Base-by-base conservation (phyloP, 2,329 filamentous ascomycete species). In the Teratosphaeria zuluensis region DNA sequence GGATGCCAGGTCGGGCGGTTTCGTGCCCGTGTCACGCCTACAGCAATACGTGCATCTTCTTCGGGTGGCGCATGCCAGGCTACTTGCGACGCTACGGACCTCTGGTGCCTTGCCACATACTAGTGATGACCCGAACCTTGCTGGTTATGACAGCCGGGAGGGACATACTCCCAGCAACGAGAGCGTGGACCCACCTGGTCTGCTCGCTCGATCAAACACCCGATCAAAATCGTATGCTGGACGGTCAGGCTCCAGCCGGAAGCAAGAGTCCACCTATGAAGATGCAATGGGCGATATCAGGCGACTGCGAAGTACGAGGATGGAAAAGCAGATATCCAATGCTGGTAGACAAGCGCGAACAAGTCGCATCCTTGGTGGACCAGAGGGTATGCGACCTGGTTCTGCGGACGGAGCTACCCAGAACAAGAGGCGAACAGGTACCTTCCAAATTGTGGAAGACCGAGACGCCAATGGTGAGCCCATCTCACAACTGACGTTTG, bases 251-350 rank as follows among this genome's bases (percentile, higher is more conserved):
- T 77, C 75, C 58, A 84, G 86, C 55, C 63, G 66, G 53, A 78
- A 77, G 33, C 52, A 54, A 46, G 72, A 86, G 67, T 90, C 88
- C 56, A 90, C 89, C 31, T 94, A 97, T 71, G 92, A 97, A 76
- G 95, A 92, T 75, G 96, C 92, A 53, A 86, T 99, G 65, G 95
- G 94, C 65, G 94, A 99, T 74, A 94, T 99, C 70, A 87, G 91
- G 68, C 84, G 94, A 62, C 76, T 99, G 60, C 86, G 92, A 64
- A 97, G 94, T 62, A 97, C 92, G 24, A 86, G 94, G 32, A 87
- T 97, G 70, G 92, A 99, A 69, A 92, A 95, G 70, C 90, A 95
- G 68, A 77, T 99, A 51, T 97, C 92, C 38, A 95, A 90, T 24
- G 96, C 91, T 55, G 91, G 92, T 72, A 89, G 89, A 71, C 94